Evolutionary conservation across 2,329 filamentous ascomycete genomes (phyloP), one percentile per base, ranked within the genome.

Genomic region (Thelonectria discophora): DNA sequence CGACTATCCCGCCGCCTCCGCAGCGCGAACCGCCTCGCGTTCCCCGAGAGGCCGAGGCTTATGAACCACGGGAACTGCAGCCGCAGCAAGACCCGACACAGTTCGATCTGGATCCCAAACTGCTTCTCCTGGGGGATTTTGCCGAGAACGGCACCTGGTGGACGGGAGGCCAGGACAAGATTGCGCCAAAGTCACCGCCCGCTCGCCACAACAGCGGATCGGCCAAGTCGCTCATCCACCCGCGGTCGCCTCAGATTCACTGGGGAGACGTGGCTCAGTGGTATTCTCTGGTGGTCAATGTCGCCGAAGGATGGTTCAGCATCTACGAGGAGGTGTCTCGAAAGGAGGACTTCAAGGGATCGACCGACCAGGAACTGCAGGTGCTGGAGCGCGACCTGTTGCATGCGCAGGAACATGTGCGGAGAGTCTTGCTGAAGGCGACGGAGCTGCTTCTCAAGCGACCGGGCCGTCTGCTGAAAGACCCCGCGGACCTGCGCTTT

Each of bases 101-200:
- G 17, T 70, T 68, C 55, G 88, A 91, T 51, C 77, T 93, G 18
- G 92, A 95, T 73, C 86, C 90, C 1, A 95, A 93, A 72, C 84
- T 90, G 5, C 79, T 94, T 18, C 80, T 93, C 7, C 75, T 94
- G 2, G 91, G 91, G 2, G 87, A 94, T 69, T 83, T 94, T 66
- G 90, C 89, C 1, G 92, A 95, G 73, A 95, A 95, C 72, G 91
- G 90, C 2, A 86, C 85, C 8, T 94, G 91, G 92, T 94, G 91
- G 91, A 88, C 89, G 48, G 90, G 89, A 2, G 83, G 83, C 50
- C 81, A 84, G 70, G 74, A 81, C 37, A 75, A 79, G 18, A 47
- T 43, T 37, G 34, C 59, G 10, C 65, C 60, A 40, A 71, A 62
- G 43, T 58, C 55, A 59, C 65, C 66, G 10, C 49, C 55, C 21